Evolutionary conservation across 2,329 filamentous ascomycete genomes (phyloP).

Genomic region (Ceratocystis harringtonii): DNA sequence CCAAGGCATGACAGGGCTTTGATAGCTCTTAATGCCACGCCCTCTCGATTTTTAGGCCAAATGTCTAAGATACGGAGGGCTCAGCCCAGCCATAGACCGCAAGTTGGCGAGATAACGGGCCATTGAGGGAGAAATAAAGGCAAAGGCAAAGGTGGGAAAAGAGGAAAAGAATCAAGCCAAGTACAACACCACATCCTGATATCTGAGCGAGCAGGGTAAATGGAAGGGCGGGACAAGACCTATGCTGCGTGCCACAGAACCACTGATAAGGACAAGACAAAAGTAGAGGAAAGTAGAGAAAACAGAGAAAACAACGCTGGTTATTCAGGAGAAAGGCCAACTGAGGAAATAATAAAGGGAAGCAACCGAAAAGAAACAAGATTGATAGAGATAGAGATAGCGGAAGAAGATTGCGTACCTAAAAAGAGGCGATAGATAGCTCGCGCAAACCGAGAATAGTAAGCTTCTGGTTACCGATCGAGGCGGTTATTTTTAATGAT

Average conservation of each 20-base stretch:
- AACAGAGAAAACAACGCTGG: conserved; percentile 2
- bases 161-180: neutral
- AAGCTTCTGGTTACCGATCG: neutral
- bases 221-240: neutral
- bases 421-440: conserved; percentile 2
- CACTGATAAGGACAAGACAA: conserved; percentile 12
- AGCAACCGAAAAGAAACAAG: neutral
- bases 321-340: neutral
- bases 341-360: neutral
- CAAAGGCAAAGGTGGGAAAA: neutral
- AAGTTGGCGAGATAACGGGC: neutral
- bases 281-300: neutral
- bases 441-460: neutral
- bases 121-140: neutral
- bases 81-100: neutral
- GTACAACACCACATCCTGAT: neutral
- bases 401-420: neutral
- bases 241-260: neutral
- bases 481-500: neutral
- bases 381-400: neutral
- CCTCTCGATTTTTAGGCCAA: neutral
- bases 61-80: neutral
- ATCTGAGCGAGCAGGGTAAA: neutral
- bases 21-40: neutral
- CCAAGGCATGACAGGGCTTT: neutral